phyloP scores from a whole-genome alignment of 2,329 filamentous ascomycete species.

The Pyrenochaeta sp. region DNA sequence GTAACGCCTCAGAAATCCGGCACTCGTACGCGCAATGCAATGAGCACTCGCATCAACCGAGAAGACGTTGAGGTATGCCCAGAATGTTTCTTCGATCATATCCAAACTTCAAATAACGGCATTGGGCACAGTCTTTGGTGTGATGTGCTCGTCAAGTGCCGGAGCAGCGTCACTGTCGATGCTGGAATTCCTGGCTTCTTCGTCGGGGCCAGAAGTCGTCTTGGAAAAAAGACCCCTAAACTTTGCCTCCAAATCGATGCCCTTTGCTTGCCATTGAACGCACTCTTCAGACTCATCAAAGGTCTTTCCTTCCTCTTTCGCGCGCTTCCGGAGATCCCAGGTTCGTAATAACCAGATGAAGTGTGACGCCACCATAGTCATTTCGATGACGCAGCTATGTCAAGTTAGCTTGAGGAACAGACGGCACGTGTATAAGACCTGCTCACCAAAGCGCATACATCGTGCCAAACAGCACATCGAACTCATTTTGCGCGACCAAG shows the following conservation, averaged over 20 bases:
- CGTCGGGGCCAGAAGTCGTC: not conserved
- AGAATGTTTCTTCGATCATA: too few relatives aligned
- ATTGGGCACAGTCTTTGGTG: constrained; percentile 18
- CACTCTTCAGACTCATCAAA: constrained; percentile 60
- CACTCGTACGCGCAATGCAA: too few relatives aligned
- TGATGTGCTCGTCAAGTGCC: constrained; percentile 2
- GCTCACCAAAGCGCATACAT: constrained; percentile 62
- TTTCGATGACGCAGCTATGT: constrained; percentile 58
- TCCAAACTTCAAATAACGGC: constrained; percentile 47
- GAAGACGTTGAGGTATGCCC: too few relatives aligned
- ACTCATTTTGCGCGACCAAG: constrained; percentile 63
- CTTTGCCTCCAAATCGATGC: constrained; percentile 25
- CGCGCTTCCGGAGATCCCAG: constrained; percentile 57
- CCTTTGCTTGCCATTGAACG: constrained; percentile 28
- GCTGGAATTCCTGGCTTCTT: not conserved
- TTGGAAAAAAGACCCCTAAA: constrained; percentile 10
- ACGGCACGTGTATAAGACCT: not conserved
- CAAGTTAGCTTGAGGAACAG: not conserved
- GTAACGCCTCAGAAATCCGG: too few relatives aligned
- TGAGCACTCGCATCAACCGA: too few relatives aligned
- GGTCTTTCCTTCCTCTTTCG: constrained; percentile 45
- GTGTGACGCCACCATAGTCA: constrained; percentile 65
- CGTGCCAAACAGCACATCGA: constrained; percentile 65
- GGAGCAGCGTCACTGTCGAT: not conserved
- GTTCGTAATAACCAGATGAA: constrained; percentile 63